Evolutionary conservation across 495 filamentous ascomycete genomes (phyloP).

Genomic region (Parathielavia hyrcaniae): DNA sequence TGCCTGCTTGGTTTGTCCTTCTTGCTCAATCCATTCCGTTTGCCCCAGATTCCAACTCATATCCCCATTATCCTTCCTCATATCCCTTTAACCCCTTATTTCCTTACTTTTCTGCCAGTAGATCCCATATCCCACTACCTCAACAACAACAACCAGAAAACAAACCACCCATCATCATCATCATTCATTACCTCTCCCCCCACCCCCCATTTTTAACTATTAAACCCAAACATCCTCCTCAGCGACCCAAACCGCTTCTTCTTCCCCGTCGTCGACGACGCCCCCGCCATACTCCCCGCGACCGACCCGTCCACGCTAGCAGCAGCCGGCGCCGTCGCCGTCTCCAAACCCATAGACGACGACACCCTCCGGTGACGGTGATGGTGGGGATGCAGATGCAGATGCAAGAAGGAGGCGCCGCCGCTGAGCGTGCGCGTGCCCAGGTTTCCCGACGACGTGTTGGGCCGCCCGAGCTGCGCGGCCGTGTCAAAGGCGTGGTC

Average conservation of each 20-base stretch:
- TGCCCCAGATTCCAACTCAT: neutral
- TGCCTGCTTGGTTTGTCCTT: neutral
- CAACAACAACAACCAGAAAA: neutral
- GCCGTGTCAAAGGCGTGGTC: neutral
- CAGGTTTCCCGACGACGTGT: slow-evolving; percentile 31
- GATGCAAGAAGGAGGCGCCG: slow-evolving; percentile 7
- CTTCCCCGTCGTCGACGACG: slow-evolving; percentile 46
- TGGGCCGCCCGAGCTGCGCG: slow-evolving; percentile 5
- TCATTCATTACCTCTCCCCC: neutral
- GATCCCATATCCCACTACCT: neutral
- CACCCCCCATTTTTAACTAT: too few relatives aligned
- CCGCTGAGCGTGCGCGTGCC: slow-evolving; percentile 29
- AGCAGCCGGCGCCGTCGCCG: neutral
- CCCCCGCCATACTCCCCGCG: slow-evolving; percentile 24
- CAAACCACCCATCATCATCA: neutral
- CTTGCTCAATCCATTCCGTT: neutral
- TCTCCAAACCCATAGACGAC: slow-evolving; percentile 10
- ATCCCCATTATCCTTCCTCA: neutral
- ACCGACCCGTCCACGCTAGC: slow-evolving; percentile 21
- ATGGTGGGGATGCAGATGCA: neutral
- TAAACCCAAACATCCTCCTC: slow-evolving; percentile 51
- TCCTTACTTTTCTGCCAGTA: neutral
- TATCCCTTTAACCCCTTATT: neutral
- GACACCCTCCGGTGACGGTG: slow-evolving; percentile 18
- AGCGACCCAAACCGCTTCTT: slow-evolving; percentile 51